Evolutionary conservation across 1,139 yeast genomes (phyloP).

Genomic region (Oligophagozyma castellii): DNA sequence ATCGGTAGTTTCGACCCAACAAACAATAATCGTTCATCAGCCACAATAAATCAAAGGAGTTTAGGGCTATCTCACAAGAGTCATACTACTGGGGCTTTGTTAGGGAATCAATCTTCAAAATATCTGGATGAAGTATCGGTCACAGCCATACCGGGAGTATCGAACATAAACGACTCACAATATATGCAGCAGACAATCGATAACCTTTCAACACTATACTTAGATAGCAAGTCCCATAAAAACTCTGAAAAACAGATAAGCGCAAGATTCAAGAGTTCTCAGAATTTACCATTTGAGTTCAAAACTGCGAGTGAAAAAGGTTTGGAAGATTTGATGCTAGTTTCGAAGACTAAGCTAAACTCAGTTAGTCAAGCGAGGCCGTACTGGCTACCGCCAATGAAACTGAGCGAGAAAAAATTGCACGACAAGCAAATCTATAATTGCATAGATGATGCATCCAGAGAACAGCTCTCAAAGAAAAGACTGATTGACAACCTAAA

Average conservation of each 20-base stretch:
- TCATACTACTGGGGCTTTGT: no score
- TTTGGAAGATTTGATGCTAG: constrained; percentile 33
- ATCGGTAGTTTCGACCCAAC: not conserved
- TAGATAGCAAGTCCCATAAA: constrained; percentile 27
- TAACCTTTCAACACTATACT: constrained; percentile 26
- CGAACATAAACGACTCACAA: constrained; percentile 24
- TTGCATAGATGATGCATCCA: constrained; percentile 26
- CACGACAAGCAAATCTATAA: constrained; percentile 31
- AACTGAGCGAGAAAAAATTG: constrained; percentile 25
- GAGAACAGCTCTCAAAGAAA: constrained; percentile 20
- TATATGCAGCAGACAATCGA: not conserved
- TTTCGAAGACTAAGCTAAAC: constrained; percentile 32
- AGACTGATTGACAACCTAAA: constrained; percentile 20
- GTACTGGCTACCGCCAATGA: constrained; percentile 37
- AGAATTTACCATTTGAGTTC: constrained; percentile 24
- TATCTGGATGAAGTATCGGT: no score
- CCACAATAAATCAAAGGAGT: constrained; percentile 1
- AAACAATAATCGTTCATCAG: constrained; percentile 2
- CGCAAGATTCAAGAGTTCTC: constrained; percentile 25
- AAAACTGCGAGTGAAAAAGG: constrained; percentile 26
- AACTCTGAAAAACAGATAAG: constrained; percentile 16
- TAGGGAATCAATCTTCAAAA: no score
- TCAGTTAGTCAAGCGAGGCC: constrained; percentile 33
- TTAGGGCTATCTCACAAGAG: no score
- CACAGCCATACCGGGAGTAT: no score